Percentiles rank a stretch among this genome's conserved stretches.
Evolutionary conservation across 2,329 filamentous ascomycete species (phyloP).

Genomic region (Phyllosticta citriasiana): DNA sequence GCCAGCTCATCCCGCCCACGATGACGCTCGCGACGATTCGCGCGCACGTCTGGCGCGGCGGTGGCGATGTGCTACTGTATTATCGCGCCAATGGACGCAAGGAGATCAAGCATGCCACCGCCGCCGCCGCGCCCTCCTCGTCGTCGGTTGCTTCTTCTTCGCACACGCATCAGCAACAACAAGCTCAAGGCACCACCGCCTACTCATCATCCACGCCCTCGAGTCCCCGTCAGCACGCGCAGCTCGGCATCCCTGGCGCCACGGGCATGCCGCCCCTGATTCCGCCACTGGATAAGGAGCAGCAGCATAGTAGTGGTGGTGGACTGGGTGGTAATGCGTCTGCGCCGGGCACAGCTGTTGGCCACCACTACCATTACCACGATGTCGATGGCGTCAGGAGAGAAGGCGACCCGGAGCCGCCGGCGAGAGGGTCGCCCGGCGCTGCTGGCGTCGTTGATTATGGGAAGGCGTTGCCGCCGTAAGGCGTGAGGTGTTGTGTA

Average conservation of each 20-base stretch:
- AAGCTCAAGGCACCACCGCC: not conserved
- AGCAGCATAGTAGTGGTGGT: no score
- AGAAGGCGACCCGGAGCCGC: not conserved
- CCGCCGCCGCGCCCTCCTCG: not conserved
- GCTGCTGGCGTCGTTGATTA: not conserved
- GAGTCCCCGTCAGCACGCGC: not conserved
- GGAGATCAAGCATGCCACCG: slow-evolving; percentile 32
- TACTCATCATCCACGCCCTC: not conserved
- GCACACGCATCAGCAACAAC: not conserved
- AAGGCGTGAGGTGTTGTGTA: not conserved
- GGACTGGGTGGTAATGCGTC: not conserved
- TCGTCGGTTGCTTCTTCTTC: not conserved
- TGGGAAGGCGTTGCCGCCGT: not conserved
- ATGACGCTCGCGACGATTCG: slow-evolving; percentile 94
- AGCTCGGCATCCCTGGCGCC: not conserved
- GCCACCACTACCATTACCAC: no score
- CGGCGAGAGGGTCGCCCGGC: not conserved
- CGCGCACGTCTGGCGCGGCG: slow-evolving; percentile 86
- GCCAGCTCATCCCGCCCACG: slow-evolving; percentile 56
- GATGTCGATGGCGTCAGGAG: not conserved
- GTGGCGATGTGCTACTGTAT: slow-evolving; percentile 81
- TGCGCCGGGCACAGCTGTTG: no score
- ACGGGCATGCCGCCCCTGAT: not conserved
- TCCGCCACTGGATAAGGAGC: not conserved
- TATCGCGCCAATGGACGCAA: slow-evolving; percentile 91